phyloP scores from a whole-genome alignment of 2,329 filamentous ascomycete genomes.

The Exophiala spinifera region DNA sequence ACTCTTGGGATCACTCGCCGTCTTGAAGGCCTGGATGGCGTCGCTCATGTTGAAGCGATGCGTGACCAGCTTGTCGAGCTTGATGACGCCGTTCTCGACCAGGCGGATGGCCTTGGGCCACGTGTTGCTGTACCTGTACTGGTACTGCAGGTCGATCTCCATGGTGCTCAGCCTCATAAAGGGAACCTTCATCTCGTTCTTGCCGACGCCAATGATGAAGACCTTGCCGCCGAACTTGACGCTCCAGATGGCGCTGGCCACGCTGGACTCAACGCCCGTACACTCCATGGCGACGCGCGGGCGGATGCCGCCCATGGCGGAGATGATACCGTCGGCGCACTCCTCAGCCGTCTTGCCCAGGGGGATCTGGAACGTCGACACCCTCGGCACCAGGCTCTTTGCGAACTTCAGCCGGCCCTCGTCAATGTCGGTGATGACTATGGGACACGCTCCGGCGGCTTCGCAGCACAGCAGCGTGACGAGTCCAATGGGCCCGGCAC shows the following conservation, averaged over 20 bases:
- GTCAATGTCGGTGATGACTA: constrained; percentile 94
- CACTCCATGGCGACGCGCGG: constrained; percentile 84
- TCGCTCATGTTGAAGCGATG: constrained; percentile 85
- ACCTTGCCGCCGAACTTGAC: constrained; percentile 95
- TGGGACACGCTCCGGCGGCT: constrained; percentile 83
- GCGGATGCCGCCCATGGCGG: constrained; percentile 72
- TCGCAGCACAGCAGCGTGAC: constrained; percentile 80
- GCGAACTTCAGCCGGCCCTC: constrained; percentile 81
- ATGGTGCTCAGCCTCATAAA: constrained; percentile 90
- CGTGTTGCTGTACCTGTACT: constrained; percentile 94
- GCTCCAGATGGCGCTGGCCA: constrained; percentile 81
- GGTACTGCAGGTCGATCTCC: constrained; percentile 92
- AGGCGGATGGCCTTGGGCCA: constrained; percentile 92
- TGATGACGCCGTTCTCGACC: constrained; percentile 77
- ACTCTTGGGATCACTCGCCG: constrained; percentile 79
- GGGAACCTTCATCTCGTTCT: constrained; percentile 90
- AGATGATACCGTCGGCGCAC: constrained; percentile 65
- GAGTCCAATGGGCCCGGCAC: constrained; percentile 89
- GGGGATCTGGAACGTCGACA: constrained; percentile 64
- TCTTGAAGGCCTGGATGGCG: constrained; percentile 84
- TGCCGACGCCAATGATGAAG: constrained; percentile 92
- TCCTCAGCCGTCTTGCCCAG: constrained; percentile 57
- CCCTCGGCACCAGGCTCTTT: constrained; percentile 74
- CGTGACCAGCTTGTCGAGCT: constrained; percentile 78
- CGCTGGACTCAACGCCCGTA: constrained; percentile 88